Conservation (phyloP, 345 rosid genomes). For the Syzygium aromaticum region DNA sequence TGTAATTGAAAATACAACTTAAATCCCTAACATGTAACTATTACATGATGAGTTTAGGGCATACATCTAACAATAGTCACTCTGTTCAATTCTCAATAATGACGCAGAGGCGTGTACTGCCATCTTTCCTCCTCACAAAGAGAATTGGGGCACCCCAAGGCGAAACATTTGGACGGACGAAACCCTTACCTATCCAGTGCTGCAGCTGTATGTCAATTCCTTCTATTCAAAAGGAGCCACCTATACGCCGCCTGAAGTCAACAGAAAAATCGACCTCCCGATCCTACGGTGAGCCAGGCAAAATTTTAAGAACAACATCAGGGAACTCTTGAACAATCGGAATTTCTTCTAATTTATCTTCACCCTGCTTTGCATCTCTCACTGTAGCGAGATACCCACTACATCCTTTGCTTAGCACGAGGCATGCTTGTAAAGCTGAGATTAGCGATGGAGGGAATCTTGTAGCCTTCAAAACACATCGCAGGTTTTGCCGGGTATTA, state of each 20-base stretch:
- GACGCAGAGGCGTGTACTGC: too few species aligned
- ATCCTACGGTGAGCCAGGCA: background rate
- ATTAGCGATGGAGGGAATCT: background rate
- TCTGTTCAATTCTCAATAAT: too few species aligned
- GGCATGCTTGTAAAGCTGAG: background rate
- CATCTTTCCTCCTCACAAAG: background rate
- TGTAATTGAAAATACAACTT: too few species aligned
- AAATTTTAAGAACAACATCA: background rate
- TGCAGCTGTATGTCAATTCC: too few species aligned
- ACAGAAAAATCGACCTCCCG: background rate
- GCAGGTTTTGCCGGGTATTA: background rate
- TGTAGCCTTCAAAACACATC: background rate
- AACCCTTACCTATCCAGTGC: background rate
- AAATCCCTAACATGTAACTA: too few species aligned
- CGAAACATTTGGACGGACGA: background rate
- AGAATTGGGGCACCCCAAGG: background rate
- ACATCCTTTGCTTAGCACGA: background rate
- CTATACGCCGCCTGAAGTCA: background rate
- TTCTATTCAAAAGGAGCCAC: background rate
- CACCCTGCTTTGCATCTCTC: background rate
- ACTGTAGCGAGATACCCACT: background rate
- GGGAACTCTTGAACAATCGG: background rate
- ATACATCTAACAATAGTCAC: too few species aligned
- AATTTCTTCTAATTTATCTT: background rate
- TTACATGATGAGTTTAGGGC: too few species aligned